These are phyloP conservation scores for Magnusiomyces clavatus DNA, from an alignment of 1,139 yeast species.

Conservation along the genomic window DNA sequence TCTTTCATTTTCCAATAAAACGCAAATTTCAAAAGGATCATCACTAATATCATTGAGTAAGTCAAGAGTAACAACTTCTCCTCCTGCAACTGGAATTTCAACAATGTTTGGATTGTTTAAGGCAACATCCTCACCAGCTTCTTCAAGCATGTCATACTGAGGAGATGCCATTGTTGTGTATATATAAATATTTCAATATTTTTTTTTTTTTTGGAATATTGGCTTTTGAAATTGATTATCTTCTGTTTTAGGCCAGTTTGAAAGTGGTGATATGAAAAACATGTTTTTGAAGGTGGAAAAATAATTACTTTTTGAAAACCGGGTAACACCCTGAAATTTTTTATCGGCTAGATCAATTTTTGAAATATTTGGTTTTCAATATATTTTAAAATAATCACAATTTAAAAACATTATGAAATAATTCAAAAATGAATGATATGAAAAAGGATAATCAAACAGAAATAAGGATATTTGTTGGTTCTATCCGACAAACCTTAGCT, in stretches of 20 bases:
- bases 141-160: slow-evolving; percentile 6
- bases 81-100: slow-evolving; percentile 36
- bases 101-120: slow-evolving; percentile 25
- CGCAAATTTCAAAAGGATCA: slow-evolving; percentile 75
- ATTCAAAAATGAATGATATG: not conserved
- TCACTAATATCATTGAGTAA: slow-evolving; percentile 72
- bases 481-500: slow-evolving; percentile 49
- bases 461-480: slow-evolving; percentile 58
- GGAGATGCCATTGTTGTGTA: slow-evolving; percentile 11
- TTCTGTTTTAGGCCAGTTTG: too few relatives aligned
- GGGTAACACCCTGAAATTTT: slow-evolving; percentile 7
- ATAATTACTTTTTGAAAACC: slow-evolving; percentile 2
- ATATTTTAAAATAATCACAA: too few relatives aligned
- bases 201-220: too few relatives aligned
- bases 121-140: slow-evolving; percentile 1
- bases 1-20: slow-evolving; percentile 69
- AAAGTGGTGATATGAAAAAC: too few relatives aligned
- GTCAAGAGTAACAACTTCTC: slow-evolving; percentile 36
- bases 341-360: not conserved
- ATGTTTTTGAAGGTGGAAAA: not conserved
- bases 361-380: too few relatives aligned
- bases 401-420: too few relatives aligned
- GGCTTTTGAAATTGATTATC: too few relatives aligned
- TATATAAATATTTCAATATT: not conserved
- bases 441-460: not conserved